phyloP scores from a whole-genome alignment of 1,284 basidiomycete species.

The Cryptococcus sp. region DNA sequence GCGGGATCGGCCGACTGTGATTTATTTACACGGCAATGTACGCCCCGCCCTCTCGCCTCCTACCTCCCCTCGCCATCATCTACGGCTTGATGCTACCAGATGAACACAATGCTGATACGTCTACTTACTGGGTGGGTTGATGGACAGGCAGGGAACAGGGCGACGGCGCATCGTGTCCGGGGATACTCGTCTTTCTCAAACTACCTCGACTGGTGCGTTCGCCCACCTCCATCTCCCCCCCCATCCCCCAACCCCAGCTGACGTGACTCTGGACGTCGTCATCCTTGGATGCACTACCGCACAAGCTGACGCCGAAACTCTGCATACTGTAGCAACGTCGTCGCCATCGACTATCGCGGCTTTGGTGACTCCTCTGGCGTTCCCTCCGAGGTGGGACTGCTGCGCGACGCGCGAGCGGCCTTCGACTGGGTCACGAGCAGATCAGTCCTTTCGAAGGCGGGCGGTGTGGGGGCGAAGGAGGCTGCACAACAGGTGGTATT shows the following conservation, averaged over 20 bases:
- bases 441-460: too few relatives aligned
- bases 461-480: slow-evolving; percentile 1
- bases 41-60: too few relatives aligned
- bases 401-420: slow-evolving; percentile 70
- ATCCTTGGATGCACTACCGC: too few relatives aligned
- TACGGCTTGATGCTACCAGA: too few relatives aligned
- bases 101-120: too few relatives aligned
- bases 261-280: too few relatives aligned
- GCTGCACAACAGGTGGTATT: slow-evolving; percentile 40
- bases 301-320: not conserved
- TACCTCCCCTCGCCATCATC: too few relatives aligned
- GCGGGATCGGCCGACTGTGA: slow-evolving; percentile 63
- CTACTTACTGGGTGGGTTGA: too few relatives aligned
- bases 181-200: slow-evolving; percentile 32
- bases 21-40: slow-evolving; percentile 88
- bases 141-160: slow-evolving; percentile 35
- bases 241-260: not conserved
- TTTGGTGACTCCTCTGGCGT: slow-evolving; percentile 80
- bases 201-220: slow-evolving; percentile 33
- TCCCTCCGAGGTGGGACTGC: slow-evolving; percentile 71
- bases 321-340: slow-evolving; percentile 58
- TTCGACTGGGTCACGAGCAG: slow-evolving; percentile 55
- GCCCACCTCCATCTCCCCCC: not conserved
- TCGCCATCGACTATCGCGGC: slow-evolving; percentile 87
- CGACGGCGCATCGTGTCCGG: slow-evolving; percentile 28